Percentiles rank a stretch among this genome's conserved stretches.
Evolutionary conservation across 495 filamentous ascomycete species (phyloP).

Genomic region (Annulohypoxylon moriforme): DNA sequence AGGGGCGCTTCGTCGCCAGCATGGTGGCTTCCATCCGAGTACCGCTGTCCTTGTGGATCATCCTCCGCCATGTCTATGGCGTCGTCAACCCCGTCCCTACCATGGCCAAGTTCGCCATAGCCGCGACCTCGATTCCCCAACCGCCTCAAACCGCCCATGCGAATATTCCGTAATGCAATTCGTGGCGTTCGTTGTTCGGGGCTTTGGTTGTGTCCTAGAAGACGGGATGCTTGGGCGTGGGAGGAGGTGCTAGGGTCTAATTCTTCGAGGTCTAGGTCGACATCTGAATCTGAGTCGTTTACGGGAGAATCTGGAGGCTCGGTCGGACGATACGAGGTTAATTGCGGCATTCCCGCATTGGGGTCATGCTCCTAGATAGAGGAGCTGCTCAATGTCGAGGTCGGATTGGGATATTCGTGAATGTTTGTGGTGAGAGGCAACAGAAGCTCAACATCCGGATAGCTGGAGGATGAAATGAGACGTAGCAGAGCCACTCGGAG

Average conservation of each 20-base stretch:
- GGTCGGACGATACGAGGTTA: slow-evolving; percentile 60
- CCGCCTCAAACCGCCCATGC: slow-evolving; percentile 67
- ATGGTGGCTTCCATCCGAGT: slow-evolving; percentile 63
- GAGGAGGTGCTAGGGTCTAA: slow-evolving; percentile 68
- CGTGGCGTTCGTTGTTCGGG: slow-evolving; percentile 62
- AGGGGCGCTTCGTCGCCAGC: slow-evolving; percentile 75
- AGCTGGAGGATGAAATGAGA: slow-evolving; percentile 4
- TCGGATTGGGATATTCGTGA: background rate
- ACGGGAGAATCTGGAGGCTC: slow-evolving; percentile 63
- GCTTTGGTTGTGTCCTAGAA: slow-evolving; percentile 57
- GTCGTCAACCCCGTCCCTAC: slow-evolving; percentile 67
- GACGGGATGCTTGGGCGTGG: slow-evolving; percentile 49
- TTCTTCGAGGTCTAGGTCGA: slow-evolving; percentile 78
- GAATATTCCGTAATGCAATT: slow-evolving; percentile 78
- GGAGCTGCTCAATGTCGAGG: slow-evolving; percentile 23
- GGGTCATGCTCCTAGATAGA: slow-evolving; percentile 47
- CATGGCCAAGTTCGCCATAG: slow-evolving; percentile 69
- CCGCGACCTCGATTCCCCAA: slow-evolving; percentile 61
- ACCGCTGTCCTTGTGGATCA: slow-evolving; percentile 57
- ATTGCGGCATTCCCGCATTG: slow-evolving; percentile 65
- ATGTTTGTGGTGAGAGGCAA: slow-evolving; percentile 1
- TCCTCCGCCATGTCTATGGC: slow-evolving; percentile 67
- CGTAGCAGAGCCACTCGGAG: background rate
- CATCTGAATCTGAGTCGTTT: slow-evolving; percentile 71
- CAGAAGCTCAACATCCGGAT: slow-evolving; percentile 16